A percentile compares a stretch with the other conserved stretches of the same genome.
Conservation (phyloP, 768 basidiomycete genomes). For the Boletellus ananas region DNA sequence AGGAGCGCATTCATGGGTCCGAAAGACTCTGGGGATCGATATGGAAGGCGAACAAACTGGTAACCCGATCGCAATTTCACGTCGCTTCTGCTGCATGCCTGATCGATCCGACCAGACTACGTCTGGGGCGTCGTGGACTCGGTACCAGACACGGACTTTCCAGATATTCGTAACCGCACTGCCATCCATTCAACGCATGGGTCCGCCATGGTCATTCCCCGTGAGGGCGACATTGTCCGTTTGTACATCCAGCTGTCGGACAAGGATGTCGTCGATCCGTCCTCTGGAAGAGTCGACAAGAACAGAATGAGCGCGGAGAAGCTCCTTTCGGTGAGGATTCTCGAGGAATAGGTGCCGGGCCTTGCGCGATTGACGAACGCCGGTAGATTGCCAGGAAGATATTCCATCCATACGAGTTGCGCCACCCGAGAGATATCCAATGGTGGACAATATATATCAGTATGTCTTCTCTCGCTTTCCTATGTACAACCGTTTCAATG, state of each 20-base stretch:
- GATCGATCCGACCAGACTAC: conserved; percentile 44
- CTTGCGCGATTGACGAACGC: neutral
- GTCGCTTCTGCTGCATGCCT: neutral
- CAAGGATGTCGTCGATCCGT: conserved; percentile 40
- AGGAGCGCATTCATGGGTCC: conserved; percentile 48
- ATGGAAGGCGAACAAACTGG: conserved; percentile 52
- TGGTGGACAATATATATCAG: conserved; percentile 77
- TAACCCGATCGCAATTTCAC: conserved; percentile 1
- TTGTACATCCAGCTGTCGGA: conserved; percentile 68
- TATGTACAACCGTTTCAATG: neutral
- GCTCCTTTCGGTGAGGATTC: conserved; percentile 46
- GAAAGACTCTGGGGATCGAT: conserved; percentile 39
- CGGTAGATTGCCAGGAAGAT: conserved; percentile 52
- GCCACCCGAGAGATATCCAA: conserved; percentile 46
- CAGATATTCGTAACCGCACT: conserved; percentile 64
- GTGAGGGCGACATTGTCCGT: conserved; percentile 64
- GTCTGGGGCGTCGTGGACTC: conserved; percentile 84
- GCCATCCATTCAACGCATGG: conserved; percentile 68
- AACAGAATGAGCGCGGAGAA: conserved; percentile 45
- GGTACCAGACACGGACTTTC: conserved; percentile 69
- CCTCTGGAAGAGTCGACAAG: conserved; percentile 52
- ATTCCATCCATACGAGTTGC: conserved; percentile 53
- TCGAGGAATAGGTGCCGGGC: too few relatives aligned
- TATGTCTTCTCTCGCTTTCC: conserved; percentile 28
- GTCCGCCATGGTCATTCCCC: conserved; percentile 71